Evolutionary conservation across 371 early-diverging fungal genomes (phyloP).

Genomic region (Mucor plumbeus): DNA sequence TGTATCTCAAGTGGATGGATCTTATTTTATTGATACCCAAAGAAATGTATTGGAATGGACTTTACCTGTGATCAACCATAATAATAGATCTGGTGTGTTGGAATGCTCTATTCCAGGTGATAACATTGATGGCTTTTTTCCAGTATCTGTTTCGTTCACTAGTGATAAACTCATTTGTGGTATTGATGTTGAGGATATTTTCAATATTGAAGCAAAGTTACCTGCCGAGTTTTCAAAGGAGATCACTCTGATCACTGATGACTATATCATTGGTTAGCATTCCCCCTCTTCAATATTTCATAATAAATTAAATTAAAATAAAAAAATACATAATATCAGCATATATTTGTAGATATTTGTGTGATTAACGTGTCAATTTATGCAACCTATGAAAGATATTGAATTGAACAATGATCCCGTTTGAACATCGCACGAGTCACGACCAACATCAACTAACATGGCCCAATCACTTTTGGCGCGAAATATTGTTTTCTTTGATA

Average conservation of each 20-base stretch:
- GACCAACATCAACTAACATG: neutral
- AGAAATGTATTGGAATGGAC: constrained; percentile 85
- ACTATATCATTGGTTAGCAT: constrained; percentile 66
- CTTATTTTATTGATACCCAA: constrained; percentile 75
- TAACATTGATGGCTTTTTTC: constrained; percentile 88
- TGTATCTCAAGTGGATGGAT: constrained; percentile 82
- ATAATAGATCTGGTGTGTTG: constrained; percentile 78
- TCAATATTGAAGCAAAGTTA: constrained; percentile 59
- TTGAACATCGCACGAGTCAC: neutral
- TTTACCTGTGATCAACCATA: constrained; percentile 78
- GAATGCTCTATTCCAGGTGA: constrained; percentile 87
- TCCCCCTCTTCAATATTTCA: too few relatives aligned
- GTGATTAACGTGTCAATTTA: neutral
- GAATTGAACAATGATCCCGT: too few relatives aligned
- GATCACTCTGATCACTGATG: constrained; percentile 68
- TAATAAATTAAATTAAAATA: too few relatives aligned
- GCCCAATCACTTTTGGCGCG: neutral
- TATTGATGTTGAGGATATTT: constrained; percentile 69
- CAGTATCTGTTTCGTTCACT: constrained; percentile 82
- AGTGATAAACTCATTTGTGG: constrained; percentile 74
- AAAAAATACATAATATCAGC: constrained; percentile 38
- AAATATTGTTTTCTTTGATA: neutral
- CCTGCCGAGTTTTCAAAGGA: constrained; percentile 71
- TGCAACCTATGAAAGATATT: neutral
- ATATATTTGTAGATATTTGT: constrained; percentile 88